Evolutionary conservation across 805 yeast species (phyloP), one percentile per base, ranked within the genome.

Genomic region (Barnettozyma pratensis): DNA sequence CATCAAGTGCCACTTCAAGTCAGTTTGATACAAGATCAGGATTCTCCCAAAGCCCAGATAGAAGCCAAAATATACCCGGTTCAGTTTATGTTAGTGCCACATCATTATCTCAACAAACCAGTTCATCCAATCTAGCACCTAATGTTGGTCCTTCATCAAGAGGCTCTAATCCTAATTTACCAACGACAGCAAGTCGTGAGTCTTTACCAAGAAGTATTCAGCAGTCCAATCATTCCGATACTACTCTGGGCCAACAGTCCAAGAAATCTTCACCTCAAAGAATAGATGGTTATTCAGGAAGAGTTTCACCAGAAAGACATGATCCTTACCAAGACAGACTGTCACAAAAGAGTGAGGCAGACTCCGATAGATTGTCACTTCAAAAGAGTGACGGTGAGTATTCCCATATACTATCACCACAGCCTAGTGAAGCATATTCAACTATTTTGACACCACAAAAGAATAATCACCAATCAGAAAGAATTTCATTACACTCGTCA

Each of bases 1-100:
- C 40, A 4, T 9, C 43, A 4, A 41, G 44, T 27, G 35, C 47
- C 5, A 41, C 28, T 4, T 40, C 50, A 14, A 46, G 31, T 38
- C 26, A 27, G 14, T 26, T 34, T 7, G 37, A 45, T 6, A 1
- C 31, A 26, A 32, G 47, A 35, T 39, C 43, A 5, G 12, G 19
- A 11, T 14, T 31, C 34, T 40, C 47, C 7, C 34, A 30, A 28
- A 37, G 26, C 30, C 31, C 49, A 28, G 28, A 11, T 28, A 14
- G 14, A 31, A 31, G 4, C 38, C 36, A 4, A 14, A 19, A 19
- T 19, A 14, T n/a, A 7, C 34, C 40, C 7, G 29, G 10, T 5
- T 30, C 42, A 6, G 42, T 31, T n/a, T 44, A 37, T 31, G 30
- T 31, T 6, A 44, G 32, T 38, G 37, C 42, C 8, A 36, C 37